Conservation (phyloP, 2,329 filamentous ascomycete genomes). For the Trichoderma atroviride region DNA sequence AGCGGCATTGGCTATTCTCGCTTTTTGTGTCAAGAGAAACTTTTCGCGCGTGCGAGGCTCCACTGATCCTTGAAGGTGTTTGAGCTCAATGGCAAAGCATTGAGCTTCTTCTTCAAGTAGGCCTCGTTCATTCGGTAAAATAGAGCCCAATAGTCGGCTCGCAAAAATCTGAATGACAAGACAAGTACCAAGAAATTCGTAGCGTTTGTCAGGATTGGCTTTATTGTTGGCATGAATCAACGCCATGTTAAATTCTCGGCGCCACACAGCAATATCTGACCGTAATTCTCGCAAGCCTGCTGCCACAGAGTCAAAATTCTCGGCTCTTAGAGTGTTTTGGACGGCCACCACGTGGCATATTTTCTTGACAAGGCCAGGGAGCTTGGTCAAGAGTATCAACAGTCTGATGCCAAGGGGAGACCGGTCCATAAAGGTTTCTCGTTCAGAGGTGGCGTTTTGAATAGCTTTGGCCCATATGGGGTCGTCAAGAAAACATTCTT, state of each 20-base stretch:
- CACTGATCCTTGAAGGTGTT: background rate
- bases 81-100: background rate
- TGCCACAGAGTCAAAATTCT: background rate
- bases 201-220: background rate
- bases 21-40: background rate
- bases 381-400: background rate
- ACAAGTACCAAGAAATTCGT: background rate
- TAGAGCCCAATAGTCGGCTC: background rate
- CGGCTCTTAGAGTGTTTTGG: background rate
- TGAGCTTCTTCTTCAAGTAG: background rate
- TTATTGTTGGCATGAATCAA: background rate
- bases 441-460: background rate
- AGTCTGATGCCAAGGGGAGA: background rate
- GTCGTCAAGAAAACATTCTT: background rate
- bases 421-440: background rate
- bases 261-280: background rate
- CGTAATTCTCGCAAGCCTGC: background rate
- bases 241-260: background rate
- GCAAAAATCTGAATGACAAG: background rate
- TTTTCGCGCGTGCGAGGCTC: background rate
- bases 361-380: background rate
- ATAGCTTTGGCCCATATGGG: background rate
- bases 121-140: background rate
- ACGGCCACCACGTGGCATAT: background rate
- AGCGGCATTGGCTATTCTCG: background rate